phyloP scores from a whole-genome alignment of 2,329 filamentous ascomycete genomes.

The Chaetomium globosum region DNA sequence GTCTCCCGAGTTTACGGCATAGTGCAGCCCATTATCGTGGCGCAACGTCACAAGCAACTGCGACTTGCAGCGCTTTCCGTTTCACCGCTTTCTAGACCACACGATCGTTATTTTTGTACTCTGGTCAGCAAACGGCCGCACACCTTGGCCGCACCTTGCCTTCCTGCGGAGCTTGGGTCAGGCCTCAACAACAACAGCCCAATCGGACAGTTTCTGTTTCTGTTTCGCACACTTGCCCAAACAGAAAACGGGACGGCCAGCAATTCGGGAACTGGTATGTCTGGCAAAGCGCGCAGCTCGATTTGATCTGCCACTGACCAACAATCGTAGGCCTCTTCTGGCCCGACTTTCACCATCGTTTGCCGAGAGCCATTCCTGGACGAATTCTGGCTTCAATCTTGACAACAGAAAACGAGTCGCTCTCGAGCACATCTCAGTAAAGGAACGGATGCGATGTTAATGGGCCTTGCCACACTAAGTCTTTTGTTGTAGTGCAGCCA shows the following conservation, averaged over 20 bases:
- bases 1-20: conserved; percentile 6
- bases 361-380: background rate
- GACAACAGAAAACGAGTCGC: conserved; percentile 17
- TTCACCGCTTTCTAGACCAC: conserved; percentile 8
- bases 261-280: background rate
- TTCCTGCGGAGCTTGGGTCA: background rate
- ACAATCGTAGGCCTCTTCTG: background rate
- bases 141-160: background rate
- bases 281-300: background rate
- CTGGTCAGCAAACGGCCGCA: background rate
- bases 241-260: background rate
- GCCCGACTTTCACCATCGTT: background rate
- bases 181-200: conserved; percentile 19
- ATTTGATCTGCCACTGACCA: background rate
- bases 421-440: background rate
- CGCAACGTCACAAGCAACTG: conserved; percentile 5
- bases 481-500: conserved; percentile 24
- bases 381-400: conserved; percentile 8
- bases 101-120: conserved; percentile 13
- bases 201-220: conserved; percentile 8
- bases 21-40: conserved; percentile 16
- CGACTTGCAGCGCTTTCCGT: background rate
- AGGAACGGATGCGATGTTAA: conserved; percentile 27
- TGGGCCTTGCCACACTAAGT: conserved; percentile 27
- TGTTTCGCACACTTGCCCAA: conserved; percentile 4